phyloP scores from a whole-genome alignment of 179 eudicot genomes.

The Patellifolia procumbens region DNA sequence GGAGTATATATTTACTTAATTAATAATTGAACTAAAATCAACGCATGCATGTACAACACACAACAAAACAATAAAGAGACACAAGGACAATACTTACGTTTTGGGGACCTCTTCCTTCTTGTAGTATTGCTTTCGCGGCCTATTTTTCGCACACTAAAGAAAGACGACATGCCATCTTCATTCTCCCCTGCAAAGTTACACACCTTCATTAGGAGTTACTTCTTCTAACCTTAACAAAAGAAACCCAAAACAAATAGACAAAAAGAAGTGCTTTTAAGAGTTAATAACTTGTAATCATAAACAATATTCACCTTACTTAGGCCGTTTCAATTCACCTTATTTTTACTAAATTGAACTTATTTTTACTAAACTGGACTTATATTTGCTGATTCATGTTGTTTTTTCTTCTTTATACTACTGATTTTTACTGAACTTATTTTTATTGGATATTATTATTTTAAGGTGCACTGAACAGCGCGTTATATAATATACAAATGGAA shows the following conservation, averaged over 20 bases:
- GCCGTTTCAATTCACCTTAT: too few relatives aligned
- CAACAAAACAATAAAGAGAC: neutral
- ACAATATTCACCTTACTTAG: too few relatives aligned
- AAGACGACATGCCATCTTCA: conserved; percentile 30
- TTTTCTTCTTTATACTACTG: too few relatives aligned
- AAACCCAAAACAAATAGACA: neutral
- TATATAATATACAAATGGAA: too few relatives aligned
- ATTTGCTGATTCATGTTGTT: too few relatives aligned
- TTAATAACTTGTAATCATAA: neutral
- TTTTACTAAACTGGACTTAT: too few relatives aligned
- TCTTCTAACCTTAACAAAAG: neutral
- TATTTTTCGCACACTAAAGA: conserved; percentile 17
- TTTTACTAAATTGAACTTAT: too few relatives aligned
- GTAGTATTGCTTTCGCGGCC: conserved; percentile 24
- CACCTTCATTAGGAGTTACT: neutral
- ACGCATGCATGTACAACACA: neutral
- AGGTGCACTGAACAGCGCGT: too few relatives aligned
- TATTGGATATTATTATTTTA: too few relatives aligned
- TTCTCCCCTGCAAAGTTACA: conserved; percentile 31
- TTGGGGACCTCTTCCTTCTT: conserved; percentile 39
- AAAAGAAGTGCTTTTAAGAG: conserved; percentile 4
- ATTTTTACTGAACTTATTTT: too few relatives aligned
- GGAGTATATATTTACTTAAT: too few relatives aligned
- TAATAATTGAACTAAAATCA: too few relatives aligned
- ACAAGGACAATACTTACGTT: conserved; percentile 51